Evolutionary conservation across 139 green algal genomes (phyloP).

Genomic region (Chlorella sorokiniana): DNA sequence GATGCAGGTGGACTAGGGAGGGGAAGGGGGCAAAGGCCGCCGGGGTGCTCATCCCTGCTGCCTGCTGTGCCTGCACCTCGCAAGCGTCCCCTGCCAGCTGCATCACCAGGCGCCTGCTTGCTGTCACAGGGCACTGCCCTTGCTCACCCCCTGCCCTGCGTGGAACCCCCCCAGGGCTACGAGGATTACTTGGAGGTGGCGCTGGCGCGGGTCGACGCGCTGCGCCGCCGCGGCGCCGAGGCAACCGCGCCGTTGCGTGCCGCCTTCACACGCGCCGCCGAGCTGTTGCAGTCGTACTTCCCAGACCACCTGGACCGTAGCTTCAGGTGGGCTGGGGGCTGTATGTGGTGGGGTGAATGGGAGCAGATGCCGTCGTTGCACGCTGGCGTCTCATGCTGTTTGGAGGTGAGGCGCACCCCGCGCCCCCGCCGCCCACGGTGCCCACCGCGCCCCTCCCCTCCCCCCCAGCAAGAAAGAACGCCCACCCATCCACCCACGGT

Average conservation of each 20-base stretch:
- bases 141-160: neutral
- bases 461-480: too few relatives aligned
- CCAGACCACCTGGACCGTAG: slow-evolving; percentile 59
- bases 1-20: slow-evolving; percentile 40
- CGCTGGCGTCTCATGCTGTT: too few relatives aligned
- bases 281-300: slow-evolving; percentile 63
- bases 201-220: slow-evolving; percentile 70
- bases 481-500: neutral
- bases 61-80: too few relatives aligned
- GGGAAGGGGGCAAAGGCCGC: too few relatives aligned
- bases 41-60: too few relatives aligned
- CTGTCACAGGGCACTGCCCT: neutral
- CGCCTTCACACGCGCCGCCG: slow-evolving; percentile 10
- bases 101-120: too few relatives aligned
- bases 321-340: slow-evolving; percentile 5
- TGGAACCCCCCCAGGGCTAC: slow-evolving; percentile 55
- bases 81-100: too few relatives aligned
- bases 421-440: too few relatives aligned
- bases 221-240: slow-evolving; percentile 44
- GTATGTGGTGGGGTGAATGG: too few relatives aligned
- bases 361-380: too few relatives aligned
- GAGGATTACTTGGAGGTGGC: slow-evolving; percentile 59
- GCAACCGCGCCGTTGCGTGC: slow-evolving; percentile 26
- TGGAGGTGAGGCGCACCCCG: too few relatives aligned
- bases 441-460: too few relatives aligned